Conservation (phyloP, 2,329 filamentous ascomycete species). For the Pseudogymnoascus sp. region DNA sequence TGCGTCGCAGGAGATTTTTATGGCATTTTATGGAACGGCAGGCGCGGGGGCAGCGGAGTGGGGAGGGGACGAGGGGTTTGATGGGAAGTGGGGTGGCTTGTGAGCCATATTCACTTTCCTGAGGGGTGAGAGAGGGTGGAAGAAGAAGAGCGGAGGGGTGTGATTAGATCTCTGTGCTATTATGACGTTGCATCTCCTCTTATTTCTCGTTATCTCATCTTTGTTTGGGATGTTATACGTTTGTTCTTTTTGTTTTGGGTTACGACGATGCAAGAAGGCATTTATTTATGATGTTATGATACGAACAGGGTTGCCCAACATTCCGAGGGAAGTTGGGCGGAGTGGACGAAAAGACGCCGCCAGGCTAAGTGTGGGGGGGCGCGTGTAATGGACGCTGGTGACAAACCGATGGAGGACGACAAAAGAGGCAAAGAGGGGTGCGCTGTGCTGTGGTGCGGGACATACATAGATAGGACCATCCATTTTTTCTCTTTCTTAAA, state of each 20-base stretch:
- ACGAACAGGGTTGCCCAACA: not conserved
- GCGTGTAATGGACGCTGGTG: constrained; percentile 5
- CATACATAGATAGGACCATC: constrained; percentile 1
- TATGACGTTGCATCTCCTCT: constrained; percentile 3
- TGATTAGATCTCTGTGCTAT: constrained; percentile 8
- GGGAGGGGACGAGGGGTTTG: not conserved
- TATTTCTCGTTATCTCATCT: not conserved
- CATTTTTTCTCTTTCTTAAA: not conserved
- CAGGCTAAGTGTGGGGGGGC: not conserved
- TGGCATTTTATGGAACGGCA: not conserved
- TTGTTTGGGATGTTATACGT: not conserved
- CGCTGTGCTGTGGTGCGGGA: not conserved
- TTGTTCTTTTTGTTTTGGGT: not conserved
- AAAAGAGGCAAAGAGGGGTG: not conserved
- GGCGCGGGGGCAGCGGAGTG: not conserved
- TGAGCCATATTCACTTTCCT: not conserved
- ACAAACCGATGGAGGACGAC: not conserved
- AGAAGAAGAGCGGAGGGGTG: not conserved
- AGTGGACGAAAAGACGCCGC: not conserved
- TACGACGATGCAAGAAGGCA: not conserved
- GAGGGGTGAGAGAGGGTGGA: not conserved
- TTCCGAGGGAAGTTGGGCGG: not conserved
- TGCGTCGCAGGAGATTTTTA: not conserved
- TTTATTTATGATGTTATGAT: constrained; percentile 3
- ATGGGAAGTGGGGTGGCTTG: not conserved